Evolutionary conservation across 257 asterid genomes (phyloP).

Genomic region (Leptodermis oblonga): DNA sequence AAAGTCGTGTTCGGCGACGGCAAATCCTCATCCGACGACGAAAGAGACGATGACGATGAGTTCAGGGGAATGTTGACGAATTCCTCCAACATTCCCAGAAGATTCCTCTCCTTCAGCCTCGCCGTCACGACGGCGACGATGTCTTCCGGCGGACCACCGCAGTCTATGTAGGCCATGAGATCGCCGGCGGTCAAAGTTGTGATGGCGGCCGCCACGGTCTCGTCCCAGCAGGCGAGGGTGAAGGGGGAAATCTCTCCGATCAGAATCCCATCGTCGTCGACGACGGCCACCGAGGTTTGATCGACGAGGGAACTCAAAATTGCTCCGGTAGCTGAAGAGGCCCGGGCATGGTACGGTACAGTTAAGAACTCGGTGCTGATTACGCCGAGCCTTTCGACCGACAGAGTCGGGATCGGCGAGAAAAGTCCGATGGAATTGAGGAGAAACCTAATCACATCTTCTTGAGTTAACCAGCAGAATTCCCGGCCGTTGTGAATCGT

Average conservation of each 20-base stretch:
- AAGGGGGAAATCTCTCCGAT: constrained; percentile 76
- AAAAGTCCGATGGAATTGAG: constrained; percentile 67
- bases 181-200: constrained; percentile 72
- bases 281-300: constrained; percentile 80
- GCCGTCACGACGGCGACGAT: constrained; percentile 43
- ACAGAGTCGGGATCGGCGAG: constrained; percentile 55
- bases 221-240: constrained; percentile 57
- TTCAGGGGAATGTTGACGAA: constrained; percentile 9
- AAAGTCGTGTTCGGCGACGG: constrained; percentile 31
- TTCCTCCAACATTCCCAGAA: constrained; percentile 49
- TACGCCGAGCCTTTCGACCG: constrained; percentile 57
- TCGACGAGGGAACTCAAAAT: constrained; percentile 38
- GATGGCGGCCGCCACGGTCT: constrained; percentile 59
- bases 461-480: constrained; percentile 86
- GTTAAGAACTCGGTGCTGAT: constrained; percentile 35
- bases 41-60: constrained; percentile 28
- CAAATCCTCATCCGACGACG: constrained; percentile 51
- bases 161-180: constrained; percentile 71
- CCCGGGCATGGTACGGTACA: constrained; percentile 46
- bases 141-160: constrained; percentile 78
- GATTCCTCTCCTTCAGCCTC: constrained; percentile 55
- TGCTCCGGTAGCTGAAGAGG: constrained; percentile 37
- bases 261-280: constrained; percentile 46
- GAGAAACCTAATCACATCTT: constrained; percentile 65
- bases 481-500: constrained; percentile 60